Evolutionary conservation across 805 yeast genomes (phyloP).

Genomic region (Yamadazyma ubonensis): DNA sequence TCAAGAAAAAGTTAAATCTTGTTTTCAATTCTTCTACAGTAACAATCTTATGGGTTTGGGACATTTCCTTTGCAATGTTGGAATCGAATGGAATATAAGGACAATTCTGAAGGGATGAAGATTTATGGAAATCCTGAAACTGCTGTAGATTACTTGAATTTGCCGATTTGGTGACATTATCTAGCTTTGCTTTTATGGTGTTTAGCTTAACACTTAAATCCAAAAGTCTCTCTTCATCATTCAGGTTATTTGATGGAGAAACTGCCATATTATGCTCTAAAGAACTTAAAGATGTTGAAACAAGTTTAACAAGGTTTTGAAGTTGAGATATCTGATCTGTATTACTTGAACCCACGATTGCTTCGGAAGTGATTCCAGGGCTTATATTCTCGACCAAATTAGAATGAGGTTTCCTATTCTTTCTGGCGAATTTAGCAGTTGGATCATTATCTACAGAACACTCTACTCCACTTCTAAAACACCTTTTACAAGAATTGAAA

Average conservation of each 20-base stretch:
- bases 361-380: conserved; percentile 16
- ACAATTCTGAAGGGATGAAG: conserved; percentile 14
- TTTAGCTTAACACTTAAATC: conserved; percentile 8
- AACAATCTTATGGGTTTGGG: conserved; percentile 32
- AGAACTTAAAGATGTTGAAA: conserved; percentile 15
- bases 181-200: conserved; percentile 5
- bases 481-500: conserved; percentile 44
- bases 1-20: conserved; percentile 35
- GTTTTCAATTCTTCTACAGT: conserved; percentile 31
- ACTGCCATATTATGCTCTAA: conserved; percentile 16
- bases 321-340: conserved; percentile 18
- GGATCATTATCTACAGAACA: conserved; percentile 55
- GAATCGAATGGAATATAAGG: conserved; percentile 18
- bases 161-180: conserved; percentile 8
- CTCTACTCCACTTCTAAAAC: conserved; percentile 41
- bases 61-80: conserved; percentile 31
- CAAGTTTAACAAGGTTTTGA: conserved; percentile 15
- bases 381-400: conserved; percentile 16
- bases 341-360: conserved; percentile 14
- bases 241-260: conserved; percentile 7
- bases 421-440: conserved; percentile 40
- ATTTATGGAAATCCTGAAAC: conserved; percentile 17
- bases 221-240: conserved; percentile 11
- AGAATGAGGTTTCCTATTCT: conserved; percentile 26
- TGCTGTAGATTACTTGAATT: conserved; percentile 12